These are phyloP conservation scores for Monosporascus sp. DNA, from an alignment of 2,329 filamentous ascomycete species.

Conservation along the genomic window DNA sequence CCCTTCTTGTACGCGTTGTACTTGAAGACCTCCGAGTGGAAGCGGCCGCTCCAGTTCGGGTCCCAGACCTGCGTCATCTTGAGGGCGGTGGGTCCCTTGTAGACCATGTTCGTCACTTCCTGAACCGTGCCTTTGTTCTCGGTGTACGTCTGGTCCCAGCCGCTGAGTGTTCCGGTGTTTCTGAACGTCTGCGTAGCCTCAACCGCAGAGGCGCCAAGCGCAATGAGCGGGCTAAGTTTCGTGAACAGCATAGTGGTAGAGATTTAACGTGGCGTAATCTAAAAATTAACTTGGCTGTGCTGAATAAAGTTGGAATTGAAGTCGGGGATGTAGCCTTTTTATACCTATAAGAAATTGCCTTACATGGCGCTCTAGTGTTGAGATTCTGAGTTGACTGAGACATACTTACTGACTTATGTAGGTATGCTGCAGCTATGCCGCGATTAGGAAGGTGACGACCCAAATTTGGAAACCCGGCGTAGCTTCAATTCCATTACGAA, in stretches of 20 bases:
- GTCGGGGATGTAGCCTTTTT: neutral
- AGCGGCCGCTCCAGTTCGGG: conserved; percentile 35
- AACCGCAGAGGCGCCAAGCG: conserved; percentile 16
- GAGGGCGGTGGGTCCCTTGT: conserved; percentile 32
- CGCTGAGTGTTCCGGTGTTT: conserved; percentile 34
- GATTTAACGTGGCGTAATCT: no score
- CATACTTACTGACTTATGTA: no score
- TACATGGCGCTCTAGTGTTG: no score
- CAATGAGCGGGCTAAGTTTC: conserved; percentile 9
- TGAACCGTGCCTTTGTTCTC: conserved; percentile 38
- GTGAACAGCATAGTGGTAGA: neutral
- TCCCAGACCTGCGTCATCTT: conserved; percentile 42
- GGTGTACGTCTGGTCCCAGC: conserved; percentile 32
- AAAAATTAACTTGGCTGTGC: neutral
- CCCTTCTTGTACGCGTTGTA: conserved; percentile 38
- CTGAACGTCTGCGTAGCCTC: conserved; percentile 33
- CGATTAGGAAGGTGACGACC: no score
- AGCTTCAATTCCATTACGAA: no score
- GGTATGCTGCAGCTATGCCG: no score
- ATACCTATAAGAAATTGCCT: neutral
- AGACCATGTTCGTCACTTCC: conserved; percentile 34
- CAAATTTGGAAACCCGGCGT: no score
- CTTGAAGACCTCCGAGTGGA: conserved; percentile 42
- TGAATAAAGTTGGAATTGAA: neutral
- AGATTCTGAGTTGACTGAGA: no score